Base-by-base conservation (phyloP, 2,329 filamentous ascomycete species). In the Akanthomyces dipterigenus region DNA sequence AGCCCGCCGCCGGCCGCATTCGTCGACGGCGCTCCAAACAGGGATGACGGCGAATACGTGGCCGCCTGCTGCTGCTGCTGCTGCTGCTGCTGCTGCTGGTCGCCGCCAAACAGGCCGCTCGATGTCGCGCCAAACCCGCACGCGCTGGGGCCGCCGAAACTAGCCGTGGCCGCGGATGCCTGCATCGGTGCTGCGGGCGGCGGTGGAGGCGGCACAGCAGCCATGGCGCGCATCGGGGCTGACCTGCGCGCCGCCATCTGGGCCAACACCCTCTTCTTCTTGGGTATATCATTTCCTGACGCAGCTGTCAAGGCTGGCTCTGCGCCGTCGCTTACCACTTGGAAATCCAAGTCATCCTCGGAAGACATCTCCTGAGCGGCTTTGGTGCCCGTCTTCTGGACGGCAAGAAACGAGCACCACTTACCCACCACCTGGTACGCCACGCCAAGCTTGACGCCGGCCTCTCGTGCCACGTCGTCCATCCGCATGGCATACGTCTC, bases 341-440 rank as follows among this genome's bases (percentile, higher is more conserved):
- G n/a, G n/a, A n/a, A n/a, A n/a, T n/a, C n/a, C n/a, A n/a, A n/a
- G n/a, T n/a, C n/a, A n/a, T n/a, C n/a, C n/a, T n/a, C 22, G 12
- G 20, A 46, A 6, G 42, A 31, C 42, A 22, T 3, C 42, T 49
- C 26, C 14, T 11, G 20, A 3, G 18, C 2, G 8, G 20, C 36
- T 20, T 20, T 56, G 6, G 36, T 18, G 55, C 34, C 53, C 14
- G 36, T 24, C 22, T 48, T 60, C 24, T 49, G 53, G 1, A 89
- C 78, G 2, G 89, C 89, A 3, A 91, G 84, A 64, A 91, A 92
- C 0, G 87, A 89, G 67, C 85, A 89, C 82, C 85, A 89, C 68
- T 87, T 88, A 1, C 87, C 83, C 2, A 80, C 83, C 9, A 91
- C 82, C 66, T 90, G 87, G 67, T 84, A 90, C 61, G 80, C 77